Evolutionary conservation across 1,284 basidiomycete genomes (phyloP).

Genomic region (Farysia itapuensis): DNA sequence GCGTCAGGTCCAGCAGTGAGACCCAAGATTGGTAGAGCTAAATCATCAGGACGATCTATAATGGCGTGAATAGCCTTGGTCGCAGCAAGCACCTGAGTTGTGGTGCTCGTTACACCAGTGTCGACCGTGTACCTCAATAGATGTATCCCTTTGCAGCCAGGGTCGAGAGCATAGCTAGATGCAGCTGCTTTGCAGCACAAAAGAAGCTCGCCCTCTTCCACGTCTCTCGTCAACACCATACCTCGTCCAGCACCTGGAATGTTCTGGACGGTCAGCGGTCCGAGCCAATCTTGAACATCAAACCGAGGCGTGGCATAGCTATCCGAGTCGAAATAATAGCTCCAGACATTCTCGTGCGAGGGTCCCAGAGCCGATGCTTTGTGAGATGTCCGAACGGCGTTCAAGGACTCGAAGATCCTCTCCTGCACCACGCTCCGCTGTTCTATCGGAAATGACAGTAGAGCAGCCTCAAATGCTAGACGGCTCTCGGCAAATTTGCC

Average conservation of each 20-base stretch:
- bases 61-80: constrained; percentile 53
- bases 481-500: constrained; percentile 19
- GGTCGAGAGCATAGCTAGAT: constrained; percentile 45
- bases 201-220: constrained; percentile 48
- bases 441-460: constrained; percentile 10
- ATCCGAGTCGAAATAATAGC: constrained; percentile 44
- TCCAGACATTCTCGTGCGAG: constrained; percentile 30
- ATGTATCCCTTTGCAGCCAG: constrained; percentile 32
- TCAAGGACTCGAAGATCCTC: constrained; percentile 19
- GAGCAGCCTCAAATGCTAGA: constrained; percentile 17
- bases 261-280: constrained; percentile 40
- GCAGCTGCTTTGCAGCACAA: constrained; percentile 50
- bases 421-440: constrained; percentile 14
- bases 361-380: constrained; percentile 28
- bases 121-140: constrained; percentile 46
- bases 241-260: constrained; percentile 55
- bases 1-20: constrained; percentile 53
- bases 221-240: constrained; percentile 48
- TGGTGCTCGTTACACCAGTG: constrained; percentile 52
- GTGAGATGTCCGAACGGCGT: constrained; percentile 16
- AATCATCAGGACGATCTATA: constrained; percentile 42
- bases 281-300: constrained; percentile 42
- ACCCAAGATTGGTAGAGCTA: constrained; percentile 49
- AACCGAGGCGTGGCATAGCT: constrained; percentile 41
- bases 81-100: constrained; percentile 56